Base-by-base conservation (phyloP, 345 rosid genomes). In the Ceriops decandra region DNA sequence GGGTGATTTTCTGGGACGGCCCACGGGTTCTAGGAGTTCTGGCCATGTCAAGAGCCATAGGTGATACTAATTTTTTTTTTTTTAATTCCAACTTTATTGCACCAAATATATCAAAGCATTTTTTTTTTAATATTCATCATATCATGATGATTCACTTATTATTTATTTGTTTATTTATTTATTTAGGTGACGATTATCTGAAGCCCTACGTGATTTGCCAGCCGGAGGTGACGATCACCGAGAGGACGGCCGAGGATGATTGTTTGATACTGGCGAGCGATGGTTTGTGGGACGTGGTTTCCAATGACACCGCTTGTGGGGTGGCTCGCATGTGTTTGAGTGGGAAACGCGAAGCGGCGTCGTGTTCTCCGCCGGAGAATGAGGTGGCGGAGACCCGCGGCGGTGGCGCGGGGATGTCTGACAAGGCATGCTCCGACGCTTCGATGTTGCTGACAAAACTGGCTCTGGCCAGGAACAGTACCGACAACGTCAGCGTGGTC, bases 401-500 rank as follows among this genome's bases (percentile, higher is more conserved):
- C 7, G 62, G 75, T 7, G 66, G 24, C 2, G 63, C 27, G 49
- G 83, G 76, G 68, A 76, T 27, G 76, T 51, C 72, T 72, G 90
- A 89, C 77, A 79, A 74, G 76, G 83, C 85, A 9, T 87, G 95
- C 75, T 71, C 84, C 53, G 93, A 88, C 64, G 96, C 96, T 28
- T 85, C 97, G 5, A 73, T 81, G 72, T 64, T 87, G 80, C 76
- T 88, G 75, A 86, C 92, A 59, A 86, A 87, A 81, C 77, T 90
- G 73, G 93, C 98, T 6, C 74, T 93, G 75, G 91, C 90, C 1
- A 84, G 90, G 78, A 90, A 82, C 24, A 88, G 90, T 57, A 47
- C 85, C 19, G 98, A 93, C 83, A 93, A 93, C 76, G 87, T 93
- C 52, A 93, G 93, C 72, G 95, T 93, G 1, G 83, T 93, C 7